Evolutionary conservation across 441 rosid species (phyloP), one percentile per base, ranked within the genome.

Genomic region (Melastoma candidum): DNA sequence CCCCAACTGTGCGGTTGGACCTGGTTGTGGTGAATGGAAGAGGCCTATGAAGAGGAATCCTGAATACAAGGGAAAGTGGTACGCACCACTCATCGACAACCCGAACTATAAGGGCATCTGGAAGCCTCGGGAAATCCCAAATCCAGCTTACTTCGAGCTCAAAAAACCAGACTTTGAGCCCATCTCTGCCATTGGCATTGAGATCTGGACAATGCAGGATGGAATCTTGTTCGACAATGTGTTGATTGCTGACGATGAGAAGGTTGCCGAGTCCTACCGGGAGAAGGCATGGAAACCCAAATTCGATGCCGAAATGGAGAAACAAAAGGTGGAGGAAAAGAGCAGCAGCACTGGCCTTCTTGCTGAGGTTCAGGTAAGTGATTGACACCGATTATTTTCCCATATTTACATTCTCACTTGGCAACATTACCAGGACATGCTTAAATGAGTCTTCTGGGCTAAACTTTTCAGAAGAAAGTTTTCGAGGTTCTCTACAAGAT

Each of bases 161-260:
- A 85, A 85, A 56, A 74, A 59, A 44, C 97, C 98, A 0, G 61
- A 88, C 59, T 85, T 69, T 54, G 97, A 92, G 68, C 87, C 95
- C 54, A 84, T 92, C 48, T 84, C 97, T 58, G 98, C 92, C 48
- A 48, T 92, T 26, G 98, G 98, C 36, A 84, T 92, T 51, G 98
- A 92, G 83, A 92, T 92, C 59, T 92, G 98, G 98, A 92, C 98
- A 44, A 88, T 92, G 98, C 95, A 88, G 74, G 94, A 92, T 49
- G 98, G 98, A 45, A 78, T 92, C 44, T 68, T 88, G 77, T 92
- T 92, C 57, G 98, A 84, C 70, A 86, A 88, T 69, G 69, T 92
- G 25, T 65, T 92, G 92, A 85, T 92, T 44, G 64, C 95, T 2
- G 77, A 80, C 47, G 80, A 78, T 25, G 95, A 85, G 73, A 82